Percentiles rank a stretch among this genome's conserved stretches.
phyloP scores from a whole-genome alignment of 495 filamentous ascomycete genomes.

The Neurospora sublineolata region DNA sequence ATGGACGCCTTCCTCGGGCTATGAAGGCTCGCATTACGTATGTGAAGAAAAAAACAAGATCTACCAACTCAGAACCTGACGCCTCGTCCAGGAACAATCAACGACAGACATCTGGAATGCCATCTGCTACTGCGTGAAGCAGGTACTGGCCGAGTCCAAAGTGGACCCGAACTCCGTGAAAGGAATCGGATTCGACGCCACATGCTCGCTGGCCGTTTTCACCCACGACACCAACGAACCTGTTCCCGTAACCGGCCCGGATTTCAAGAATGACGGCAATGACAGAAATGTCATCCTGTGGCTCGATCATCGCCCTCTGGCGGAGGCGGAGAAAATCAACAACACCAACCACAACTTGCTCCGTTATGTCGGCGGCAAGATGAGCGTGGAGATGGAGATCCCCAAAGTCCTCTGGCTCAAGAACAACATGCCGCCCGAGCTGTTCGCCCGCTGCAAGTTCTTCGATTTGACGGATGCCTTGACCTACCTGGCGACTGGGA shows the following conservation, averaged over 20 bases:
- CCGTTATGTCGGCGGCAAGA: conserved; percentile 87
- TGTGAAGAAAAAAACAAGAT: neutral
- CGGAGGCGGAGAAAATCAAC: conserved; percentile 86
- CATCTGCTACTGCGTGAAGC: conserved; percentile 72
- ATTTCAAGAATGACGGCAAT: conserved; percentile 64
- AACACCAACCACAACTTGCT: conserved; percentile 84
- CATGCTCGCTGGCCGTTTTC: conserved; percentile 89
- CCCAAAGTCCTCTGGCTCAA: conserved; percentile 97
- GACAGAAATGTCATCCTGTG: conserved; percentile 87
- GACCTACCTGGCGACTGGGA: conserved; percentile 91
- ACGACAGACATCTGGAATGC: conserved; percentile 91
- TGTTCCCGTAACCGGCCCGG: conserved; percentile 73
- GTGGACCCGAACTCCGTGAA: conserved; percentile 61
- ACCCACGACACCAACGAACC: conserved; percentile 79
- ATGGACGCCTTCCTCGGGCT: conserved; percentile 84
- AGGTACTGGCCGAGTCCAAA: conserved; percentile 64
- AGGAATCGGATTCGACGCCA: conserved; percentile 93
- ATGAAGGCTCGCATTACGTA: conserved; percentile 61
- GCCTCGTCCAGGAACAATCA: conserved; percentile 74
- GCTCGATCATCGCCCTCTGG: conserved; percentile 83
- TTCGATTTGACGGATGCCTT: conserved; percentile 91
- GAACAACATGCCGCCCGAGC: conserved; percentile 88
- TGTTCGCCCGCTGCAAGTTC: conserved; percentile 88
- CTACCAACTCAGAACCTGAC: conserved; percentile 2
- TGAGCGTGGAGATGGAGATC: conserved; percentile 99